These are phyloP conservation scores for Craspedostauros australis DNA, from an alignment of 108 stramenopile species.

Conservation along the genomic window DNA sequence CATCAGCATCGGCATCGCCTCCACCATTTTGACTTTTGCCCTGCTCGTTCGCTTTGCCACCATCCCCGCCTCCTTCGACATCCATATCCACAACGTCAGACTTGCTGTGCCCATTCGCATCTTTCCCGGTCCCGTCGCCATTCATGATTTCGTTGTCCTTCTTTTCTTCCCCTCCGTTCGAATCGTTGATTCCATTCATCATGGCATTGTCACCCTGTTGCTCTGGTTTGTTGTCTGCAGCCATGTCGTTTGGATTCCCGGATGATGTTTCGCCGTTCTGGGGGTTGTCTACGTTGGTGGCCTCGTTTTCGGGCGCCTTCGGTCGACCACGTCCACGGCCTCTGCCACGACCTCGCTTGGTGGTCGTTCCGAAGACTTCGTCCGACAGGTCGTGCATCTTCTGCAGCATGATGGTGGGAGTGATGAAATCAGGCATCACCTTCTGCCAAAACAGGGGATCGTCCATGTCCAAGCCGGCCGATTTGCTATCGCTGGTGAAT, in stretches of 20 bases:
- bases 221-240: too few relatives aligned
- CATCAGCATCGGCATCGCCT: slow-evolving; percentile 7
- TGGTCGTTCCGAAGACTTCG: slow-evolving; percentile 30
- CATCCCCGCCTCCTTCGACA: slow-evolving; percentile 14
- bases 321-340: slow-evolving; percentile 38
- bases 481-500: slow-evolving; percentile 60
- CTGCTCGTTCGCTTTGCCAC: slow-evolving; percentile 3
- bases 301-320: too few relatives aligned
- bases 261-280: too few relatives aligned
- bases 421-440: slow-evolving; percentile 92
- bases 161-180: slow-evolving; percentile 15
- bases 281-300: slow-evolving; percentile 7
- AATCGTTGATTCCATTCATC: slow-evolving; percentile 28
- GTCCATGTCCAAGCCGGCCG: slow-evolving; percentile 76
- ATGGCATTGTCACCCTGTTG: slow-evolving; percentile 5
- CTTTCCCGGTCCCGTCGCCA: slow-evolving; percentile 1
- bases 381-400: slow-evolving; percentile 50
- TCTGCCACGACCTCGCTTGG: slow-evolving; percentile 34
- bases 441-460: slow-evolving; percentile 95
- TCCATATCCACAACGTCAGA: too few relatives aligned
- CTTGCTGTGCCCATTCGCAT: background rate
- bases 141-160: slow-evolving; percentile 10
- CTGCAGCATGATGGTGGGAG: slow-evolving; percentile 68
- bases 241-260: slow-evolving; percentile 5
- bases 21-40: slow-evolving; percentile 7